A percentile compares a stretch with the other conserved stretches of the same genome.
Evolutionary conservation across 371 early-diverging fungal genomes (phyloP).

Genomic region (Gilbertella persicaria): DNA sequence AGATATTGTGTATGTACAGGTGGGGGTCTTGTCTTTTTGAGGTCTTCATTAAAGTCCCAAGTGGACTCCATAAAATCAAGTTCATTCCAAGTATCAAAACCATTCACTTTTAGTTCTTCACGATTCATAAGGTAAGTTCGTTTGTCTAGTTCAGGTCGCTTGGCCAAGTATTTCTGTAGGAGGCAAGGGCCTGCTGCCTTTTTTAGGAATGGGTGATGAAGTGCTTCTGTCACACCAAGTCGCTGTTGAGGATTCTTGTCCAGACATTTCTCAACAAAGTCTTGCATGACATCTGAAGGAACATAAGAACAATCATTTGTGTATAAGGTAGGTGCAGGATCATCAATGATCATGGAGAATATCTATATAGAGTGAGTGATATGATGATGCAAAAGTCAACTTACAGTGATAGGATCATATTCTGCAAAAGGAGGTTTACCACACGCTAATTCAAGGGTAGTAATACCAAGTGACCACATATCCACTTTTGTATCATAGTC

Average conservation of each 20-base stretch:
- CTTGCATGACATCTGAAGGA: slow-evolving; percentile 20
- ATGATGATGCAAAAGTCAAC: background rate
- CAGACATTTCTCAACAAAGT: slow-evolving; percentile 48
- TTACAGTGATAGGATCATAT: slow-evolving; percentile 79
- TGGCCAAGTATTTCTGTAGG: slow-evolving; percentile 20
- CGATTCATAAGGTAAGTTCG: slow-evolving; percentile 7
- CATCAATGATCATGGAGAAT: slow-evolving; percentile 38
- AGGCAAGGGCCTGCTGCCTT: slow-evolving; percentile 24
- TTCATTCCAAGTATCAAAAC: slow-evolving; percentile 12
- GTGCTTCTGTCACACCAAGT: slow-evolving; percentile 64
- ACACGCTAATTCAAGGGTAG: slow-evolving; percentile 91
- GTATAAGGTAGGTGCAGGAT: slow-evolving; percentile 35
- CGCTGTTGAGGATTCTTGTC: slow-evolving; percentile 68
- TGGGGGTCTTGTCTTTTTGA: slow-evolving; percentile 6
- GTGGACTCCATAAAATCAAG: slow-evolving; percentile 16
- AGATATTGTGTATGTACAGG: slow-evolving; percentile 8
- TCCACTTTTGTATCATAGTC: slow-evolving; percentile 80
- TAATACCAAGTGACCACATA: slow-evolving; percentile 94
- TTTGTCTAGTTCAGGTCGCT: slow-evolving; percentile 20
- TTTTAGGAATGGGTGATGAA: slow-evolving; percentile 64
- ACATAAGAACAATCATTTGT: slow-evolving; percentile 16
- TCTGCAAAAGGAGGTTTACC: slow-evolving; percentile 93
- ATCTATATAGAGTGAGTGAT: slow-evolving; percentile 21
- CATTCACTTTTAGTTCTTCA: background rate
- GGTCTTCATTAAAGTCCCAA: slow-evolving; percentile 20